Base-by-base conservation (phyloP, 108 stramenopile genomes). In the Nannochloropsis gaditana region DNA sequence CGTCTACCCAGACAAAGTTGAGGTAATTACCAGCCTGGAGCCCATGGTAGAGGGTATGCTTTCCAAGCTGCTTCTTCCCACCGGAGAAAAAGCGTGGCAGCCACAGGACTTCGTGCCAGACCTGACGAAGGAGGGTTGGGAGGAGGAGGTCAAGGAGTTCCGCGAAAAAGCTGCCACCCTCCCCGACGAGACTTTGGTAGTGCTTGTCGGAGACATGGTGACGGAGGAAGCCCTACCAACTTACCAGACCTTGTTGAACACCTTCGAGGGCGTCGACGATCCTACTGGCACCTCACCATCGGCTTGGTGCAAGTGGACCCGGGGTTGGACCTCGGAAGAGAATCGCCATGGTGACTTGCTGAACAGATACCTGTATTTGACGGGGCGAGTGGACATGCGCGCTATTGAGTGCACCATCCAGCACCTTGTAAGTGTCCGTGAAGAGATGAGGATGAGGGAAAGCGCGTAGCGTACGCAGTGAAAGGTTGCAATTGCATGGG, bases 271-370 rank as follows among this genome's bases (percentile, higher is more conserved):
- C 42, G 94, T 94, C 88, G 95, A 95, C 83, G 95, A 95, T 88
- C 95, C 95, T 85, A 94, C 92, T 42, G 95, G 95, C 79, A 94
- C 93, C 84, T 92, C 93, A 50, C 91, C 94, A 80, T 92, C 92
- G 6, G 86, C 95, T 41, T 95, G 95, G 95, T 94, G 94, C 10
- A 88, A 91, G 82, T 95, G 95, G 95, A 92, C 91, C 82, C 93
- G 95, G 47, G 95, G 95, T 6, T 95, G 95, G 95, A 95, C 95
- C 43, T 94, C 94, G 84, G 95, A 95, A 86, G 95, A 95, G 91
- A 95, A 95, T 86, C 92, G 95, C 73, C 95, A 95, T 86, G 95
- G 95, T n/a, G 95, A 95, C 88, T 91, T 95, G 43, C 89, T 95
- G 44, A 94, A 95, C 92, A 94, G 95, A 88, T 95, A 95, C 86